Conservation (phyloP, 495 filamentous ascomycete species). For the Penicillium antarcticum region DNA sequence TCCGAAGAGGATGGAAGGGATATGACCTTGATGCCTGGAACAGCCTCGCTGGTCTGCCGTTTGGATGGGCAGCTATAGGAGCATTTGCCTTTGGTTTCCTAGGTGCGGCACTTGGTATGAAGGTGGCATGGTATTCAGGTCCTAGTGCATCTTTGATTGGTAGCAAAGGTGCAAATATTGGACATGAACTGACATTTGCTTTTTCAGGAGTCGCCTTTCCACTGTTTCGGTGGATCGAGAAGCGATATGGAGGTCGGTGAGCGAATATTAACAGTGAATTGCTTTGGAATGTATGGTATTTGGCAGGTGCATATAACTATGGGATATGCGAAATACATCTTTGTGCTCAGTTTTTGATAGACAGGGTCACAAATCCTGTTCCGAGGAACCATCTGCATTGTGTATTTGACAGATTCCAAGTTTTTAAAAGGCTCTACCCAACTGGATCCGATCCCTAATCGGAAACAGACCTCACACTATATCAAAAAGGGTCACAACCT, state of each 20-base stretch:
- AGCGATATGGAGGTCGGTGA: slow-evolving; percentile 8
- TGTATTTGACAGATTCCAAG: too few relatives aligned
- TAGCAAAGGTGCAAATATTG: slow-evolving; percentile 58
- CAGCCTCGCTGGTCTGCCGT: slow-evolving; percentile 50
- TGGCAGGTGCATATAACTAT: too few relatives aligned
- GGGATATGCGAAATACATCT: too few relatives aligned
- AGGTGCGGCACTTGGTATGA: slow-evolving; percentile 69
- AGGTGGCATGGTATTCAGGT: slow-evolving; percentile 65
- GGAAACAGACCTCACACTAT: too few relatives aligned
- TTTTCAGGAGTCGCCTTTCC: slow-evolving; percentile 23
- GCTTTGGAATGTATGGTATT: too few relatives aligned
- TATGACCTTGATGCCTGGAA: slow-evolving; percentile 59
- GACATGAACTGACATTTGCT: slow-evolving; percentile 56
- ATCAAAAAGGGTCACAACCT: too few relatives aligned
- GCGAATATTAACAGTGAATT: too few relatives aligned
- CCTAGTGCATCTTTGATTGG: slow-evolving; percentile 62
- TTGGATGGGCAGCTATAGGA: slow-evolving; percentile 58
- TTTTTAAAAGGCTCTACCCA: too few relatives aligned
- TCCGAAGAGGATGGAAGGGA: slow-evolving; percentile 53
- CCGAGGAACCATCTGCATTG: too few relatives aligned
- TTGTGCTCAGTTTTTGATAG: too few relatives aligned
- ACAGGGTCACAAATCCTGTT: too few relatives aligned
- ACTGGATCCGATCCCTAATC: too few relatives aligned
- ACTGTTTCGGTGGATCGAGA: slow-evolving; percentile 21
- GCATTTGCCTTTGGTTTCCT: slow-evolving; percentile 61